Evolutionary conservation across 768 basidiomycete species (phyloP), one percentile per base, ranked within the genome.

Genomic region (Tubosaeta sp.): DNA sequence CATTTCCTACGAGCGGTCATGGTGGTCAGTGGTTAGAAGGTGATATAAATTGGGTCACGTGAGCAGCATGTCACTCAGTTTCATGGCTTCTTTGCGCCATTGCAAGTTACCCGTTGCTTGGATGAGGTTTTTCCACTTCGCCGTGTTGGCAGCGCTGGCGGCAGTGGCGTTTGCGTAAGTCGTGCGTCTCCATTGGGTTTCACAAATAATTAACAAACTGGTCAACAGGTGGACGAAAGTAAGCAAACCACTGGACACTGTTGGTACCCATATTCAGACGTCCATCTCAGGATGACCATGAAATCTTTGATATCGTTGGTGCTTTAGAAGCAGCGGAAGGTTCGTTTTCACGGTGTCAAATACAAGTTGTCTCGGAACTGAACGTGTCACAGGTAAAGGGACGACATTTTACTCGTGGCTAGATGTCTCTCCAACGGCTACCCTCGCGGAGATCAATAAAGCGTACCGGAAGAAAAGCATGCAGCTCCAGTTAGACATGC

Each of bases 361-460:
- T 22, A 26, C 25, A 22, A 22, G 3, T 10, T 17, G 38, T 19
- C 35, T 39, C 29, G 43, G 49, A 8, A 35, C 38, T 67, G 32
- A 43, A 48, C 29, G 26, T 43, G 37, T 31, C 22, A 22, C 60
- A 85, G 86, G 86, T 55, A 94, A 88, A 65, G 91, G 87, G 31
- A 91, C 88, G n/a, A 90, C 85, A 0, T 99, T 98, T 73, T 99
- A 99, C 74, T 91, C 91, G 11, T 95, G 88, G 85, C 74, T 99
- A 41, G 87, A 88, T 52, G 81, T 97, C 1, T 74, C 90, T 3
- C 70, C 84, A 5, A 83, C 84, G 0, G 95, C 94, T 1, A 74
- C 83, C 14, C 80, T 83, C 6, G 56, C 77, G 26, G 91, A 95
- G 56, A 91, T 98, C 59, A 80, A 80, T 46, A 91, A 88, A 67